Evolutionary conservation across 495 filamentous ascomycete species (phyloP).

Genomic region (Copromyces sp.): DNA sequence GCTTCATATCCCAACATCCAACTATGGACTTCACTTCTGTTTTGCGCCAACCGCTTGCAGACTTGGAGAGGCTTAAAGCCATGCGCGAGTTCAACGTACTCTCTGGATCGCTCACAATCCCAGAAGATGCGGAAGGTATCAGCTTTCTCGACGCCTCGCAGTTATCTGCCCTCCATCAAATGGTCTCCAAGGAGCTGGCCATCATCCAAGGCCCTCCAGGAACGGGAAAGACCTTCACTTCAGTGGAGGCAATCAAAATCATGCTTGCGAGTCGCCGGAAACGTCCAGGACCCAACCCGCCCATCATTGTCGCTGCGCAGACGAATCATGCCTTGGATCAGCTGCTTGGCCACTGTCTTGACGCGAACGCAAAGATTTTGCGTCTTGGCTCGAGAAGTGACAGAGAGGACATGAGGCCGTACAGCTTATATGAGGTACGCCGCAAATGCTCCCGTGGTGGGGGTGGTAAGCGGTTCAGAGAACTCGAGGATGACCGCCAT

Average conservation of each 20-base stretch:
- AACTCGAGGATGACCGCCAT: not conserved
- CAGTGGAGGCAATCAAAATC: constrained; percentile 57
- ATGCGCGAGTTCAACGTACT: constrained; percentile 29
- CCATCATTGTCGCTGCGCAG: constrained; percentile 68
- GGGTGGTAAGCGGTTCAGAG: constrained; percentile 1
- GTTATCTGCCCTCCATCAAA: constrained; percentile 52
- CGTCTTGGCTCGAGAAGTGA: constrained; percentile 69
- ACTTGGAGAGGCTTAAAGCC: constrained; percentile 42
- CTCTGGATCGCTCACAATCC: constrained; percentile 28
- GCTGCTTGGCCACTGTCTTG: constrained; percentile 55
- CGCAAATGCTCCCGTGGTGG: constrained; percentile 8
- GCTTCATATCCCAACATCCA: constrained; percentile 21
- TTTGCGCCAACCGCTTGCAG: constrained; percentile 7
- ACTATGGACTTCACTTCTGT: constrained; percentile 27
- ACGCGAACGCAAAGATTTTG: constrained; percentile 56
- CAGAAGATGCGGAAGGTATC: constrained; percentile 13
- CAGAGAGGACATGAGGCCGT: constrained; percentile 51
- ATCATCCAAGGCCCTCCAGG: constrained; percentile 89
- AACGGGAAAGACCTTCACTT: constrained; percentile 79
- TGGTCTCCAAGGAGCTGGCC: constrained; percentile 62
- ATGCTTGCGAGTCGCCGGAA: constrained; percentile 45
- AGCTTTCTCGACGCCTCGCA: constrained; percentile 61
- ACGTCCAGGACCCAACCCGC: constrained; percentile 10
- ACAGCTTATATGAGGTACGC: constrained; percentile 55
- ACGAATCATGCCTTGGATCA: constrained; percentile 95